Evolutionary conservation across 306 rosid species (phyloP).

Genomic region (Aeschynomene evenia): DNA sequence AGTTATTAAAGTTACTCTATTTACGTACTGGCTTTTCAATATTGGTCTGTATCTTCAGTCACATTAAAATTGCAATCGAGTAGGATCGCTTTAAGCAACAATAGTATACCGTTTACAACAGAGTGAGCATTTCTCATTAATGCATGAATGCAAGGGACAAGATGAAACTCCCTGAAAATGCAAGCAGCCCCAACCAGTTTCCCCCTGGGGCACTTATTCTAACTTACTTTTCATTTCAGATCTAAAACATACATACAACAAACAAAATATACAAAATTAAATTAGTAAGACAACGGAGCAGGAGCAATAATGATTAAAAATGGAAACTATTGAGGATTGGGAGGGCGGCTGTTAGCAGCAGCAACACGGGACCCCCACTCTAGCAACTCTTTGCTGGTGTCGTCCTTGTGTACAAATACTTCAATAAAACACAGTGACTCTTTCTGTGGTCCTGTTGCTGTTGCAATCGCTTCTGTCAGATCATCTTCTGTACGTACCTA

Average conservation of each 20-base stretch:
- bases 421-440: slow-evolving; percentile 74
- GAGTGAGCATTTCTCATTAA: too few species aligned
- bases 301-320: background rate
- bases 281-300: too few species aligned
- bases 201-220: background rate
- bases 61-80: background rate
- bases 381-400: slow-evolving; percentile 87
- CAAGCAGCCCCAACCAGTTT: background rate
- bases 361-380: slow-evolving; percentile 98
- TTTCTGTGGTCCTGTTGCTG: slow-evolving; percentile 52
- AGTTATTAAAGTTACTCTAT: too few species aligned
- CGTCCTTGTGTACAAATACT: slow-evolving; percentile 76
- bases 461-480: slow-evolving; percentile 58
- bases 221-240: slow-evolving; percentile 5
- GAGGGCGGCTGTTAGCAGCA: slow-evolving; percentile 81
- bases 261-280: background rate
- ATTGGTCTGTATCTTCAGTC: background rate
- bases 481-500: slow-evolving; percentile 80
- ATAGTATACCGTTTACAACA: slow-evolving; percentile 12
- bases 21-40: too few species aligned
- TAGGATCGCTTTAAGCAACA: background rate
- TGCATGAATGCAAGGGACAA: background rate
- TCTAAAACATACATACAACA: too few species aligned
- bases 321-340: slow-evolving; percentile 66
- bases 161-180: background rate